These are phyloP conservation scores for Curvularia lunata DNA, from an alignment of 2,329 filamentous ascomycete species.

Conservation along the genomic window DNA sequence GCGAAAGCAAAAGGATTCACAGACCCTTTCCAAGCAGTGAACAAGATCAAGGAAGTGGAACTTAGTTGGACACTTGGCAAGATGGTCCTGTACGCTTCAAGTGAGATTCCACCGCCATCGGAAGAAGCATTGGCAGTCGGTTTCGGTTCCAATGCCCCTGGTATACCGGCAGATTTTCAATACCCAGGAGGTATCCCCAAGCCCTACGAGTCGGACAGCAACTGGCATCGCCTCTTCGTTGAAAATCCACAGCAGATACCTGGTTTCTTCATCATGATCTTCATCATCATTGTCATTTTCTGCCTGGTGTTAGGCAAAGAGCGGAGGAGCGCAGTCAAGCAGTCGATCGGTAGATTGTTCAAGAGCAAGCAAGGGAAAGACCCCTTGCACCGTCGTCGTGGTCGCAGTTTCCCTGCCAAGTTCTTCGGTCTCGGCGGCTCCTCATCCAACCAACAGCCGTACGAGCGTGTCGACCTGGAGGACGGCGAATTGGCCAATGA, in stretches of 20 bases:
- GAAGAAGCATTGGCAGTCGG: conserved; percentile 76
- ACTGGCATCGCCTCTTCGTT: conserved; percentile 68
- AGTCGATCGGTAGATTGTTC: conserved; percentile 59
- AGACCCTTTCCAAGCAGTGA: conserved; percentile 87
- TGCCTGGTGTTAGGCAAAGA: conserved; percentile 83
- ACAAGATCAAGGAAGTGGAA: conserved; percentile 90
- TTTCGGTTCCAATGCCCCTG: conserved; percentile 82
- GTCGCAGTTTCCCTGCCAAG: conserved; percentile 55
- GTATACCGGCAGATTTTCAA: conserved; percentile 79
- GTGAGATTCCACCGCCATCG: conserved; percentile 74
- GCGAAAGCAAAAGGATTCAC: conserved; percentile 77
- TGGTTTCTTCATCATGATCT: conserved; percentile 76
- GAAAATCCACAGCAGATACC: conserved; percentile 70
- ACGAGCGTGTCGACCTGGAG: conserved; percentile 77
- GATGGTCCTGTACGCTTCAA: conserved; percentile 92
- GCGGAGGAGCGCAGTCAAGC: conserved; percentile 65
- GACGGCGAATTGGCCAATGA: conserved; percentile 72
- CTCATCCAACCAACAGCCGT: conserved; percentile 55
- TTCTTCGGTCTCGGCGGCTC: conserved; percentile 62
- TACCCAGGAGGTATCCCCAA: conserved; percentile 67
- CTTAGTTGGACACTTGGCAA: conserved; percentile 98
- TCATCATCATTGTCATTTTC: conserved; percentile 71
- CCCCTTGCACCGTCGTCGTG: conserved; percentile 49
- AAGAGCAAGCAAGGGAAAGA: conserved; percentile 52
- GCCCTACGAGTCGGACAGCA: conserved; percentile 56